These are phyloP conservation scores for Backusella australiensis DNA, from an alignment of 192 early-diverging fungal genomes.

Conservation along the genomic window DNA sequence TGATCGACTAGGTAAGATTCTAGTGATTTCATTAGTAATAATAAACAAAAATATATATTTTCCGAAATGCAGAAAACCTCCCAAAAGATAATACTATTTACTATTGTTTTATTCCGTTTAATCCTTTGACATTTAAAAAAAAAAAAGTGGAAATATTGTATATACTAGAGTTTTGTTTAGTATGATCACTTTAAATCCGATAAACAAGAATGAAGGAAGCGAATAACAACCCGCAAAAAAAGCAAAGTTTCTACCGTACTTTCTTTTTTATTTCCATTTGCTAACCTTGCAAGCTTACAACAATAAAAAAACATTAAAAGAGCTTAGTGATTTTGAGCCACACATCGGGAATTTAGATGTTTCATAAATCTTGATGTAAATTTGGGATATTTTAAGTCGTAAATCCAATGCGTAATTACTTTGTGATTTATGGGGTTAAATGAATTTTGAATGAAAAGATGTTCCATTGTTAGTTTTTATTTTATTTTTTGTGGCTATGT, in stretches of 20 bases:
- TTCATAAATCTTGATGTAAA: neutral
- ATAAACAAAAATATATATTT: neutral
- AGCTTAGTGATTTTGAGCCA: neutral
- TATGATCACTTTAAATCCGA: neutral
- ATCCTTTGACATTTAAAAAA: neutral
- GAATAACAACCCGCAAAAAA: neutral
- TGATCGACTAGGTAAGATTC: neutral
- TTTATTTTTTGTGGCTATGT: neutral
- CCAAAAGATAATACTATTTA: neutral
- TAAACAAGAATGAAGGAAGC: neutral
- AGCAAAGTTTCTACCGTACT: too few species aligned
- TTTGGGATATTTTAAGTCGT: neutral
- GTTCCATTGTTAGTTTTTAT: neutral
- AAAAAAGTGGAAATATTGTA: neutral
- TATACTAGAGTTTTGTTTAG: neutral
- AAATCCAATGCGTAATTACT: too few species aligned
- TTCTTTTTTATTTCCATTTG: too few species aligned
- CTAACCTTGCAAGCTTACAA: too few species aligned
- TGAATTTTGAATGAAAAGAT: too few species aligned
- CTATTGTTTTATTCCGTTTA: neutral
- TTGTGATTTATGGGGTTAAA: too few species aligned
- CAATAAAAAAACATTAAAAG: too few species aligned
- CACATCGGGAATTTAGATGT: neutral
- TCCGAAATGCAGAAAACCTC: neutral
- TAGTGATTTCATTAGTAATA: neutral